Evolutionary conservation across 495 filamentous ascomycete species (phyloP), one percentile per base, ranked within the genome.

Genomic region (Penicillium fimorum): DNA sequence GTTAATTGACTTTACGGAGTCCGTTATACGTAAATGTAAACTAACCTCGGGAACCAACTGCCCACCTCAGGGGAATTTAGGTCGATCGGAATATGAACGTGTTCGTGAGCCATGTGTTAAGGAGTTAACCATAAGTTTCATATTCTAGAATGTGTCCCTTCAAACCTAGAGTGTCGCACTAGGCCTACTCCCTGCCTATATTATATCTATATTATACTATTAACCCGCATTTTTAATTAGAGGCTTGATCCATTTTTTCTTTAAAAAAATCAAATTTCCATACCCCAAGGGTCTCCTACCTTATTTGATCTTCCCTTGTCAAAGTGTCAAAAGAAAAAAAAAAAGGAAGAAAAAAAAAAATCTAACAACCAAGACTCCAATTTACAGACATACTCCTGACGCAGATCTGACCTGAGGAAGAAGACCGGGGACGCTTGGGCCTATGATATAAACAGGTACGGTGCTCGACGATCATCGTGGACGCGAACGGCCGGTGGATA

Each of bases 391-490:
- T 54, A 46, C 46, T 47, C 15, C 20, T 40, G 32, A 35, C 15
- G 33, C 32, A 38, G 43, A 54, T 54, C 52, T 46, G 42, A 30
- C 41, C 32, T 22, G 20, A 38, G 41, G 40, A 35, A 44, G 13
- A 50, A 50, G 8, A 17, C 45, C 27, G 50, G 17, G 29, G 11
- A 24, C 40, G 50, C 41, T 53, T 53, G 30, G 41, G 22, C 50
- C 17, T 22, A 35, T 29, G 3, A 30, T 29, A 47, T 47, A 18
- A 15, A 29, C 29, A 18, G 8, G 41, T 43, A 6, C 13, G 13
- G 41, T 43, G 25, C 44, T 30, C n/a, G 38, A 54, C 24, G 52
- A 54, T 54, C 52, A 46, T 45, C 41, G 10, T 43, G 24, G 50
- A 43, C 38, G 24, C 52, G 52, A 54, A 54, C 43, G 15, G 33